Evolutionary conservation across 768 basidiomycete genomes (phyloP).

Genomic region (Asterophora parasitica): DNA sequence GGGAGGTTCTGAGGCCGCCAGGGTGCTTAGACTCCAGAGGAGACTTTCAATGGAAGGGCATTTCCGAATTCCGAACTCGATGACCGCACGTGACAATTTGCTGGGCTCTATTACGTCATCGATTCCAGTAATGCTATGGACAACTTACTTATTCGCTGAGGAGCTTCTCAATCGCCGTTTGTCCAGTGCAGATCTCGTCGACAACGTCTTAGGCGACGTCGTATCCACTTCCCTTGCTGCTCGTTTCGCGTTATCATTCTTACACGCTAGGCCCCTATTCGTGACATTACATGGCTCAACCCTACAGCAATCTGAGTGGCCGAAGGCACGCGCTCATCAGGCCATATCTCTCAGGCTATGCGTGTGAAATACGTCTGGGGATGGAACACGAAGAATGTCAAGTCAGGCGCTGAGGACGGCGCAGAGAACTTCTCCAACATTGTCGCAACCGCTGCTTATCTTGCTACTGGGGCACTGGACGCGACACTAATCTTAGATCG

Average conservation of each 20-base stretch:
- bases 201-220: neutral
- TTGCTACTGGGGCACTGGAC: neutral
- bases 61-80: no score
- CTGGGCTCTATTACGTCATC: no score
- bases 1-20: conserved; percentile 6
- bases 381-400: no score
- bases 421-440: neutral
- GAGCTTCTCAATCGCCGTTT: no score
- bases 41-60: no score
- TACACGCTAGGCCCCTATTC: neutral
- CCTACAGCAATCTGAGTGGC: neutral
- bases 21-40: no score
- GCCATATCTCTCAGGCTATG: neutral
- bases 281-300: neutral
- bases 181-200: neutral
- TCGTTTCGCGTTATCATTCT: neutral
- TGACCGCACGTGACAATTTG: no score
- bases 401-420: neutral
- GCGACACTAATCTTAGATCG: neutral
- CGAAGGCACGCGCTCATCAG: neutral
- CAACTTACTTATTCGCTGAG: no score
- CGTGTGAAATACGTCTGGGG: neutral
- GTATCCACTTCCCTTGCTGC: neutral
- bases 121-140: no score
- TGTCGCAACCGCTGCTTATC: neutral